Evolutionary conservation across 257 asterid genomes (phyloP).

Genomic region (Plantago major): DNA sequence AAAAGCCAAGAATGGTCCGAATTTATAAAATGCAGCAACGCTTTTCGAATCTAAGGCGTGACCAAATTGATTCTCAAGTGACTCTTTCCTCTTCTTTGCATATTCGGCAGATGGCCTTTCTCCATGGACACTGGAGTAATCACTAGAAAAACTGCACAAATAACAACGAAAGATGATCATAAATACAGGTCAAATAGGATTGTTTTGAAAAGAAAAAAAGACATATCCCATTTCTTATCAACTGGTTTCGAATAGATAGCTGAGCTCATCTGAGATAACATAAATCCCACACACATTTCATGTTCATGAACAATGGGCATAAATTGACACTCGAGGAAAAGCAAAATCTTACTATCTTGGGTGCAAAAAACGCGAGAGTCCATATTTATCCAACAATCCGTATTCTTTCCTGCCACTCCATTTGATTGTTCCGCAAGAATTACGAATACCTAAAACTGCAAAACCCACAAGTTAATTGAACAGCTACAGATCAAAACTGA

Average conservation of each 20-base stretch:
- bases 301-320: conserved; percentile 1
- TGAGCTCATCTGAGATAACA: too few relatives aligned
- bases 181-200: neutral
- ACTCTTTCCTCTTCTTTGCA: conserved; percentile 88
- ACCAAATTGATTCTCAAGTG: conserved; percentile 78
- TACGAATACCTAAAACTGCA: conserved; percentile 32
- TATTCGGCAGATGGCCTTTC: conserved; percentile 94
- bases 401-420: conserved; percentile 35
- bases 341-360: conserved; percentile 33
- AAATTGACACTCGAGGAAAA: conserved; percentile 8
- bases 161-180: neutral
- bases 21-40: conserved; percentile 51
- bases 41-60: conserved; percentile 62
- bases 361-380: conserved; percentile 22
- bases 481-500: neutral
- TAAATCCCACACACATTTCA: neutral
- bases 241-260: too few relatives aligned
- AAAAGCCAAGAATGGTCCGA: conserved; percentile 87
- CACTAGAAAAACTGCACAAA: conserved; percentile 68
- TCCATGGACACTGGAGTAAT: conserved; percentile 88
- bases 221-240: too few relatives aligned
- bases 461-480: conserved; percentile 6
- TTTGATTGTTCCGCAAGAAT: conserved; percentile 25
- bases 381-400: conserved; percentile 25
- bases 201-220: conserved; percentile 9